phyloP scores from a whole-genome alignment of 768 basidiomycete species.

The Suillus decipiens region DNA sequence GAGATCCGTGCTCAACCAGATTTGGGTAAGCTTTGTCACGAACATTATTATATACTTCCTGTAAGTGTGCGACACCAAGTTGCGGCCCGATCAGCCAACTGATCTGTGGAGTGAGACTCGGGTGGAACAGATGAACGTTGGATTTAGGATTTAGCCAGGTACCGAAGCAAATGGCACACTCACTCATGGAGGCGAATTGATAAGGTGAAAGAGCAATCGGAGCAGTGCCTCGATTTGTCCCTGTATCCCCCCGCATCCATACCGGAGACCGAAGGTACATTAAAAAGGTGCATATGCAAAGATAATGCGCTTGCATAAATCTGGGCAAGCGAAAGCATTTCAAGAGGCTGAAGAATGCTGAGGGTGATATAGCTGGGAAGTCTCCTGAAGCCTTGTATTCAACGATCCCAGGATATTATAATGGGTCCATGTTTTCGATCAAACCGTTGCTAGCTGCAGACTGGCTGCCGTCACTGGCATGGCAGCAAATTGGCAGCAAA shows the following conservation, averaged over 20 bases:
- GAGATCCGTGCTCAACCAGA: background rate
- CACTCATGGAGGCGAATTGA: background rate
- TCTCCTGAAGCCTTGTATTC: background rate
- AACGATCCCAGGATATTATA: background rate
- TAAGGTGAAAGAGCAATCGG: background rate
- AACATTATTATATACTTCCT: background rate
- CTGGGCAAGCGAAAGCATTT: background rate
- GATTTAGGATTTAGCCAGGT: conserved; percentile 3
- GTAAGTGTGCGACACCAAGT: background rate
- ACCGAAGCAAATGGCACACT: background rate
- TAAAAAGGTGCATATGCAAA: background rate
- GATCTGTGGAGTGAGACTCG: conserved; percentile 4
- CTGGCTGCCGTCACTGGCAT: background rate
- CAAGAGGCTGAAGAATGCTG: background rate
- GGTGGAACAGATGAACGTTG: background rate
- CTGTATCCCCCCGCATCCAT: background rate
- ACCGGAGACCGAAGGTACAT: background rate
- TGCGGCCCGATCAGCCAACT: conserved; percentile 3
- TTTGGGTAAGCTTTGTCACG: background rate
- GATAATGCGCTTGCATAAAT: background rate
- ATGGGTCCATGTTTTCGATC: background rate
- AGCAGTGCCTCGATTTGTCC: background rate
- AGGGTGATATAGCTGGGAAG: background rate
- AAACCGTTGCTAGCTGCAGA: background rate
- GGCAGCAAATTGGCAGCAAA: background rate